These are phyloP conservation scores for Pilaira anomala DNA, from an alignment of 192 early-diverging fungal species.

Conservation along the genomic window DNA sequence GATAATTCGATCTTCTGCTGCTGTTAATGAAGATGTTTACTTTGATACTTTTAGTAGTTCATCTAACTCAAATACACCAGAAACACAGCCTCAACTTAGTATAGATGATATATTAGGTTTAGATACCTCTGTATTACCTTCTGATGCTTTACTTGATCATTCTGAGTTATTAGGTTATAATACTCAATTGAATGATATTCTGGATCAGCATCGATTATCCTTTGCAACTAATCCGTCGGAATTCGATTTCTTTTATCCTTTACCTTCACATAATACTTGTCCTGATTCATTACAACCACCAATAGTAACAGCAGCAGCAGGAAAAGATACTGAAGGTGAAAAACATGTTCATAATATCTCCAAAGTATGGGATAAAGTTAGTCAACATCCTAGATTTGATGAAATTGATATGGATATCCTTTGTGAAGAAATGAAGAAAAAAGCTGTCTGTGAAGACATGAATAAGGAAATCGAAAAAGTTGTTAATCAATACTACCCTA, in stretches of 20 bases:
- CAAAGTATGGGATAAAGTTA: conserved; percentile 51
- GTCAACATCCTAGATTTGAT: conserved; percentile 54
- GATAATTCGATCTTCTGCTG: not conserved
- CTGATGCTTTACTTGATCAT: not conserved
- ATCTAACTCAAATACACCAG: conserved; percentile 1
- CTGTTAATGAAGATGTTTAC: no score
- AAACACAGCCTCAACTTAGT: not conserved
- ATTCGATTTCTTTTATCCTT: not conserved
- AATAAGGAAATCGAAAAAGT: conserved; percentile 5
- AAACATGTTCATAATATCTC: conserved; percentile 6
- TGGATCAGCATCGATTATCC: not conserved
- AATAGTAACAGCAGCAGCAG: not conserved
- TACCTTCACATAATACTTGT: not conserved
- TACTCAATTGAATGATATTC: not conserved
- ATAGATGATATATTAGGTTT: conserved; percentile 5
- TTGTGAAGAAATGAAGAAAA: conserved; percentile 51
- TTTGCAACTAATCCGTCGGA: conserved; percentile 2
- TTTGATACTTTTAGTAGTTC: not conserved
- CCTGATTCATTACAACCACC: not conserved
- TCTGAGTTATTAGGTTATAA: not conserved
- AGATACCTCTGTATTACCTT: not conserved
- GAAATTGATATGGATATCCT: conserved; percentile 53
- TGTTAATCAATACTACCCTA: conserved; percentile 6
- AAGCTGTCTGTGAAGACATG: conserved; percentile 46
- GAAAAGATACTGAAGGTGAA: not conserved